These are phyloP conservation scores for Elaeis guineensis DNA, from an alignment of 176 grass and related monocot genomes.

Conservation along the genomic window DNA sequence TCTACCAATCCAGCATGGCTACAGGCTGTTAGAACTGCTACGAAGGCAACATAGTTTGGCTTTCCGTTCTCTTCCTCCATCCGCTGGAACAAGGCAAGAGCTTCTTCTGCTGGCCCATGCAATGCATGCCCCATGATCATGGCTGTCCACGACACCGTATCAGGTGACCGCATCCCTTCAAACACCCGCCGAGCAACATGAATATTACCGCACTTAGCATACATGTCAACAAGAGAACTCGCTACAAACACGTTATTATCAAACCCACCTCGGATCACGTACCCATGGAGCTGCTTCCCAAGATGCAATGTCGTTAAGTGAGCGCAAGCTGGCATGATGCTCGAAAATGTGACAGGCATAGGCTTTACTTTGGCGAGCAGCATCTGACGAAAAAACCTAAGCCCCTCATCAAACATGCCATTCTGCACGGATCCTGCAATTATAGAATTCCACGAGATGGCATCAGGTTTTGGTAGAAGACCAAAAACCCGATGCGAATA, in stretches of 20 bases:
- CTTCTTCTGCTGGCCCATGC: slow-evolving; percentile 60
- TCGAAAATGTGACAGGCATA: slow-evolving; percentile 46
- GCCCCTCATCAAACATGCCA: slow-evolving; percentile 45
- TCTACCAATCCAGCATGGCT: slow-evolving; percentile 79
- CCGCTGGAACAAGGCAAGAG: slow-evolving; percentile 44
- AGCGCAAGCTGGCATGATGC: slow-evolving; percentile 52
- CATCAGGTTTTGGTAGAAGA: slow-evolving; percentile 26
- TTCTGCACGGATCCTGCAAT: slow-evolving; percentile 54
- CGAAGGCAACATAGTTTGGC: slow-evolving; percentile 55
- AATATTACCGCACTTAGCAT: slow-evolving; percentile 63
- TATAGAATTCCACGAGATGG: slow-evolving; percentile 50
- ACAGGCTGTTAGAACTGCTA: slow-evolving; percentile 60
- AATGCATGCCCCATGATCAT: slow-evolving; percentile 74
- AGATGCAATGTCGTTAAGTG: slow-evolving; percentile 38
- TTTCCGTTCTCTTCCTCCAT: slow-evolving; percentile 46
- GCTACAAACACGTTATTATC: slow-evolving; percentile 38
- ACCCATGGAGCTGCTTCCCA: slow-evolving; percentile 54
- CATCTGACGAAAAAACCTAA: slow-evolving; percentile 49
- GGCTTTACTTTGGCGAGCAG: slow-evolving; percentile 28
- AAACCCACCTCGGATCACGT: slow-evolving; percentile 34
- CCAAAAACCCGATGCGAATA: slow-evolving; percentile 44
- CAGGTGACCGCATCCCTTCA: slow-evolving; percentile 36
- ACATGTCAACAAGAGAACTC: slow-evolving; percentile 68
- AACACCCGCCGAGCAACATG: slow-evolving; percentile 35
- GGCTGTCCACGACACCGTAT: slow-evolving; percentile 55